Percentiles rank a stretch among this genome's conserved stretches.
These are phyloP conservation scores for Sporothrix dimorphospora DNA, from an alignment of 2,329 filamentous ascomycete species.

Conservation along the genomic window DNA sequence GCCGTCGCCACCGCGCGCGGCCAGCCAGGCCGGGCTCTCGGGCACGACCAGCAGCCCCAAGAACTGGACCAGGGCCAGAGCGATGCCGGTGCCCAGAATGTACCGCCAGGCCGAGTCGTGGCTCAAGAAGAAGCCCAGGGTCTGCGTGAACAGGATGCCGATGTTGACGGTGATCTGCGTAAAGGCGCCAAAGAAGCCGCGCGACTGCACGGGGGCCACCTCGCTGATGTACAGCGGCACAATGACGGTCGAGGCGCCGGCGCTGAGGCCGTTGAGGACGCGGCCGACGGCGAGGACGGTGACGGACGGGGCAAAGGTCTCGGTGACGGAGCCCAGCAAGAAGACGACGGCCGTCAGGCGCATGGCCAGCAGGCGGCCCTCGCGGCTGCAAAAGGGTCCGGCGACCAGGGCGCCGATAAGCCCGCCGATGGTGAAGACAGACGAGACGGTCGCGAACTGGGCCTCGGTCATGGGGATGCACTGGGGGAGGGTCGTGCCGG, in stretches of 20 bases:
- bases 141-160: slow-evolving; percentile 82
- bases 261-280: slow-evolving; percentile 78
- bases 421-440: slow-evolving; percentile 88
- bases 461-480: slow-evolving; percentile 87
- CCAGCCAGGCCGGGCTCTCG: slow-evolving; percentile 88
- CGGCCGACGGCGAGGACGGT: slow-evolving; percentile 72
- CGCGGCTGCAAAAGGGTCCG: slow-evolving; percentile 75
- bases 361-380: slow-evolving; percentile 77
- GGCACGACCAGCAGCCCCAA: slow-evolving; percentile 74
- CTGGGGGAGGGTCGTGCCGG: slow-evolving; percentile 57
- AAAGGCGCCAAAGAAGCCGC: slow-evolving; percentile 79
- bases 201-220: slow-evolving; percentile 72
- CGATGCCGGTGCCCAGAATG: slow-evolving; percentile 74
- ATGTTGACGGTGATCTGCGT: slow-evolving; percentile 94
- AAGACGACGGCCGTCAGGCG: slow-evolving; percentile 77
- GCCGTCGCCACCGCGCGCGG: slow-evolving; percentile 60
- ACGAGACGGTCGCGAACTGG: slow-evolving; percentile 83
- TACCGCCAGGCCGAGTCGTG: slow-evolving; percentile 78
- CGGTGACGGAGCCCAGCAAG: slow-evolving; percentile 72
- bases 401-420: slow-evolving; percentile 79
- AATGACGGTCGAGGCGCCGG: slow-evolving; percentile 87
- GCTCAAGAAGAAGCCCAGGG: slow-evolving; percentile 85
- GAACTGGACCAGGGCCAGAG: slow-evolving; percentile 68
- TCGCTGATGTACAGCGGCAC: slow-evolving; percentile 95
- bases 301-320: slow-evolving; percentile 72